Conservation (phyloP, 768 basidiomycete species). For the Russula sp. region DNA sequence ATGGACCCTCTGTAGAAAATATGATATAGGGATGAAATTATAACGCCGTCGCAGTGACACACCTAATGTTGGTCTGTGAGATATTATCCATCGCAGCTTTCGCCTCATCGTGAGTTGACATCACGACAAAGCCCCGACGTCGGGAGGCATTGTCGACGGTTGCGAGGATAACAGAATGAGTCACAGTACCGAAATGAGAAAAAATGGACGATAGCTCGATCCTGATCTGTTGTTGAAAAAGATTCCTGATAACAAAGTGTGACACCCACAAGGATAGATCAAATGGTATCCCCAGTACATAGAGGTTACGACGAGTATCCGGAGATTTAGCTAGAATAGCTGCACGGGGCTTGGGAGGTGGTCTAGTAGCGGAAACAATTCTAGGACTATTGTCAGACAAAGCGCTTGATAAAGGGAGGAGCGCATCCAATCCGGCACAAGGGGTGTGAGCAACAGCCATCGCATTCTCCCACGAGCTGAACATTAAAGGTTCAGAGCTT, state of each 20-base stretch:
- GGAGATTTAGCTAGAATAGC: conserved; percentile 37
- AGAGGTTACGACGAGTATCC: conserved; percentile 69
- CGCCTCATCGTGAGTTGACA: conserved; percentile 72
- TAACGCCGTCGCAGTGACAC: conserved; percentile 27
- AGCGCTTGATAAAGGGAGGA: neutral
- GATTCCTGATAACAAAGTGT: neutral
- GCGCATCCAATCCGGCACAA: neutral
- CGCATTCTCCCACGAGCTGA: neutral
- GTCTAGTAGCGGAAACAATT: conserved; percentile 32
- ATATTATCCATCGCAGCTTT: conserved; percentile 61
- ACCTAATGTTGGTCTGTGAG: conserved; percentile 72
- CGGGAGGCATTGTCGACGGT: conserved; percentile 83
- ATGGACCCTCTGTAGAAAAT: conserved; percentile 55
- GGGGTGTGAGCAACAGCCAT: neutral
- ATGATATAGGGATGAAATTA: conserved; percentile 11
- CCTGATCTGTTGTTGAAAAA: conserved; percentile 31
- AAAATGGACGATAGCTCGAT: conserved; percentile 63
- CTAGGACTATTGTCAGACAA: conserved; percentile 24
- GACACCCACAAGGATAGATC: conserved; percentile 66
- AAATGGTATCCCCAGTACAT: conserved; percentile 81
- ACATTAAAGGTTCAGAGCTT: conserved; percentile 35
- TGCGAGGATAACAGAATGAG: conserved; percentile 77
- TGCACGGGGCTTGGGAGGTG: conserved; percentile 28
- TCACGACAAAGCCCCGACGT: conserved; percentile 79
- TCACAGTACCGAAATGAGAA: conserved; percentile 61